phyloP scores from a whole-genome alignment of 345 rosid genomes.

The Clarkia xantiana region DNA sequence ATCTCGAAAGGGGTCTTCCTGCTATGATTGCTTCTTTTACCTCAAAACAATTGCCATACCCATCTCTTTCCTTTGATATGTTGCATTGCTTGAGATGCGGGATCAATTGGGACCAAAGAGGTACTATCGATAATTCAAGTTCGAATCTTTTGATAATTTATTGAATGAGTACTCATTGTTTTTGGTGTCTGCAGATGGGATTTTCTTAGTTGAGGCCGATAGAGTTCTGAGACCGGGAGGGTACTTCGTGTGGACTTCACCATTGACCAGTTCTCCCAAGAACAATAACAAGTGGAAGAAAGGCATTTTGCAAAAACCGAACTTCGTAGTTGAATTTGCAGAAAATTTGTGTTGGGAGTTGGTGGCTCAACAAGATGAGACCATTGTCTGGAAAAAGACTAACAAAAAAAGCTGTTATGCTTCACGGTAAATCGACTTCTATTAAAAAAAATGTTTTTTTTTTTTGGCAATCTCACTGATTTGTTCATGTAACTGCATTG shows the following conservation, averaged over 20 bases:
- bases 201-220: slow-evolving; percentile 68
- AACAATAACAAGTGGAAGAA: slow-evolving; percentile 25
- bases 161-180: too few relatives aligned
- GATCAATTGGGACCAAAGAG: slow-evolving; percentile 92
- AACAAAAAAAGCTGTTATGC: slow-evolving; percentile 53
- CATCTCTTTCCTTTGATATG: slow-evolving; percentile 98
- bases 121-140: slow-evolving; percentile 18
- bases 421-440: slow-evolving; percentile 40
- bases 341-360: slow-evolving; percentile 84
- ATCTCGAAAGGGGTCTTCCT: slow-evolving; percentile 97
- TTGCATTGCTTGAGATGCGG: slow-evolving; percentile 91
- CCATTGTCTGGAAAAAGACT: slow-evolving; percentile 93
- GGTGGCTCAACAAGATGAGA: slow-evolving; percentile 83
- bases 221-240: slow-evolving; percentile 96
- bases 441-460: too few relatives aligned
- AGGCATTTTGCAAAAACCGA: slow-evolving; percentile 44
- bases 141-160: too few relatives aligned
- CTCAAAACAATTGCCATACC: slow-evolving; percentile 76
- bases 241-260: slow-evolving; percentile 97
- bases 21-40: slow-evolving; percentile 82
- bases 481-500: not conserved
- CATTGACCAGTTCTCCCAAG: slow-evolving; percentile 51
- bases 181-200: slow-evolving; percentile 41
- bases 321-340: slow-evolving; percentile 49
- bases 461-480: not conserved